These are phyloP conservation scores for Orbilia oligospora DNA, from an alignment of 2,329 filamentous ascomycete species.

Conservation along the genomic window DNA sequence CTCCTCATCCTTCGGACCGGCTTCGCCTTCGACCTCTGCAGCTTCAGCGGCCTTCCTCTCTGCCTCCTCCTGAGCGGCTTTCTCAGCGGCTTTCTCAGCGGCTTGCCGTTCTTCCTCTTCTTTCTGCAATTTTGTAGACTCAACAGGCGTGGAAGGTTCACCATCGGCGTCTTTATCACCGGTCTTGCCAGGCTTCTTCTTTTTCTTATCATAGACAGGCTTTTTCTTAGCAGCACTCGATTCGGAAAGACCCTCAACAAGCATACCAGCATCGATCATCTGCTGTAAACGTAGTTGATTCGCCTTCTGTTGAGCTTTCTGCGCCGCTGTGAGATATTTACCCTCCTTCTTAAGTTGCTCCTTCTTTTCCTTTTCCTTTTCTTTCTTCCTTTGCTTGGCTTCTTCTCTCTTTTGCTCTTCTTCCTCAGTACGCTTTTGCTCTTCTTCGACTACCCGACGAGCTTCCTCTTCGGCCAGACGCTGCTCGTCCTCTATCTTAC, in stretches of 20 bases:
- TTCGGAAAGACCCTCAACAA: constrained; percentile 73
- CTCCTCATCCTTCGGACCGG: constrained; percentile 73
- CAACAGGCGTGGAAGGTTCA: constrained; percentile 62
- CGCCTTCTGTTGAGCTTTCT: constrained; percentile 84
- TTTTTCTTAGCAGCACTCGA: constrained; percentile 79
- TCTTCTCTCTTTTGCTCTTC: constrained; percentile 80
- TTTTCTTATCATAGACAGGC: constrained; percentile 79
- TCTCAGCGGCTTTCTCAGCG: constrained; percentile 36
- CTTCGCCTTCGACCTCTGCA: constrained; percentile 67
- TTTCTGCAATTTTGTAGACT: constrained; percentile 78
- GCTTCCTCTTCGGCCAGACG: constrained; percentile 77
- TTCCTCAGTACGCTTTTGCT: constrained; percentile 57
- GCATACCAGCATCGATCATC: constrained; percentile 83
- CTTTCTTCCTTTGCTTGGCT: constrained; percentile 82
- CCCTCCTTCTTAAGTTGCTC: constrained; percentile 90
- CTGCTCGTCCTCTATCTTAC: constrained; percentile 76
- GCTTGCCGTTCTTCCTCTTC: constrained; percentile 74
- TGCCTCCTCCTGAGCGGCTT: constrained; percentile 72
- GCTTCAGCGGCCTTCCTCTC: constrained; percentile 79
- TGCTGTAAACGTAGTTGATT: constrained; percentile 86
- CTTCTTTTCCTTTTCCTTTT: constrained; percentile 86
- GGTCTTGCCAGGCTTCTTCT: constrained; percentile 76
- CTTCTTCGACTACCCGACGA: constrained; percentile 73
- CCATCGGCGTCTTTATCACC: constrained; percentile 70
- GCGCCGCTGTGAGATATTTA: constrained; percentile 87